Evolutionary conservation across 2,329 filamentous ascomycete genomes (phyloP), one percentile per base, ranked within the genome.

Genomic region (Cytospora schulzeri): DNA sequence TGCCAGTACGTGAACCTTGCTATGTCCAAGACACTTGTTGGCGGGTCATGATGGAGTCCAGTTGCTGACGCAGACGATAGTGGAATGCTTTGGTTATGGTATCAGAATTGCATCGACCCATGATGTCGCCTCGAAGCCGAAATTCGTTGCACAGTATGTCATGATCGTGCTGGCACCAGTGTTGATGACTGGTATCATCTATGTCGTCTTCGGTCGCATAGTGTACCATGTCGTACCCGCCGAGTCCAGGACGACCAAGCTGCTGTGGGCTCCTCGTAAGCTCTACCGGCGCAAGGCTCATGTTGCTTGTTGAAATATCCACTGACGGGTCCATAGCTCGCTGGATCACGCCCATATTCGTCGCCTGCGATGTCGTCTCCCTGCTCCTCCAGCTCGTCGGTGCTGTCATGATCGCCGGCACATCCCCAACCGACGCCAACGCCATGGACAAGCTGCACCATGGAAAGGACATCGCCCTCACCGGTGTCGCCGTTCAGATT

Each of bases 401-500:
- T 5, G 76, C 76, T 0, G 70, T 81, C 45, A 75, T 77, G 57
- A 74, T 83, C 15, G 75, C 79, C 0, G 71, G 75, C 4, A 76
- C 77, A 0, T 66, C 74, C 33, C 59, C 71, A 0, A 75, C 70
- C 3, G 73, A 75, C 12, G 11, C 67, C 0, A 69, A 78, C 53
- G 75, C 74, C 7, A 33, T 58, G 0, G 62, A 72, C 2, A 75
- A 74, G 67, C 62, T 78, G 15, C 66, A 76, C 24, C 67, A 57
- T 19, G 79, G 78, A 15, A 78, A 76, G 63, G 64, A 71, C 9
- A 73, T 80, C 38, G 78, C 78, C 2, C 69, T 78, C 22, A 69
- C 70, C 4, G 78, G 78, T n/a, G 76, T 80, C 8, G 73, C 72
- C n/a, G 64, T 80, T 1, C 80, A 83, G 64, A 73, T 83, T 15